A percentile compares a stretch with the other conserved stretches of the same genome.
phyloP scores from a whole-genome alignment of 495 filamentous ascomycete species.

The Oleoguttula mirabilis region DNA sequence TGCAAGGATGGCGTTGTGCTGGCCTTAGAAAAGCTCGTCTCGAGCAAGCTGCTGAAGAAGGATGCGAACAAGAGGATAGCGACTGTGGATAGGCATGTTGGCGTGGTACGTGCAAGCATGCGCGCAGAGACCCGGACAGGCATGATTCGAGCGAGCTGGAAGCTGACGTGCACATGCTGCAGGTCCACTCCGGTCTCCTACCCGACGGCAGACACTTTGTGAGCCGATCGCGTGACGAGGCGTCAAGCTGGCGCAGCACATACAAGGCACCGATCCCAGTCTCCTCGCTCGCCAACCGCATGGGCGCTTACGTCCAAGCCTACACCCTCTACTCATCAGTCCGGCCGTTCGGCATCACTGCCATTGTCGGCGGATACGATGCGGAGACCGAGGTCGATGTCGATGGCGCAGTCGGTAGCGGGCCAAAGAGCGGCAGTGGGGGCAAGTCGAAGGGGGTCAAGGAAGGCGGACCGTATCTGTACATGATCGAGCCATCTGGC shows the following conservation, averaged over 20 bases:
- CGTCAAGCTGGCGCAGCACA: constrained; percentile 68
- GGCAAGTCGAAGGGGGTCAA: constrained; percentile 63
- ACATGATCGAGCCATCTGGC: constrained; percentile 98
- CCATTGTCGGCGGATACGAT: constrained; percentile 91
- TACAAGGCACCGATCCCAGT: constrained; percentile 89
- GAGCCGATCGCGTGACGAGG: constrained; percentile 86
- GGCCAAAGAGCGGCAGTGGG: constrained; percentile 64
- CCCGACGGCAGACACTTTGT: constrained; percentile 94
- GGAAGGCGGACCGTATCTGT: constrained; percentile 79
- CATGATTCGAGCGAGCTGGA: no score
- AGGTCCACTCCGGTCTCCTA: constrained; percentile 88
- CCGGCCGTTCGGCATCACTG: constrained; percentile 88
- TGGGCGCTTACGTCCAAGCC: constrained; percentile 91
- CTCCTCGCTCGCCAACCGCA: constrained; percentile 71
- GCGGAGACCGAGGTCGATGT: constrained; percentile 64
- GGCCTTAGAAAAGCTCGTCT: constrained; percentile 91
- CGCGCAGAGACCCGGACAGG: no score
- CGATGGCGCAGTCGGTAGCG: constrained; percentile 75
- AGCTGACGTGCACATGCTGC: no score
- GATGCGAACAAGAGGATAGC: constrained; percentile 93
- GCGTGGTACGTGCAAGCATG: constrained; percentile 76
- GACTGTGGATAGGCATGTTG: constrained; percentile 85
- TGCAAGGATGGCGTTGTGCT: constrained; percentile 96
- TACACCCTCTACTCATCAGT: constrained; percentile 96
- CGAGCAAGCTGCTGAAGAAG: constrained; percentile 85